phyloP scores from a whole-genome alignment of 1,284 basidiomycete species.

The Apiotrichum brassicae region DNA sequence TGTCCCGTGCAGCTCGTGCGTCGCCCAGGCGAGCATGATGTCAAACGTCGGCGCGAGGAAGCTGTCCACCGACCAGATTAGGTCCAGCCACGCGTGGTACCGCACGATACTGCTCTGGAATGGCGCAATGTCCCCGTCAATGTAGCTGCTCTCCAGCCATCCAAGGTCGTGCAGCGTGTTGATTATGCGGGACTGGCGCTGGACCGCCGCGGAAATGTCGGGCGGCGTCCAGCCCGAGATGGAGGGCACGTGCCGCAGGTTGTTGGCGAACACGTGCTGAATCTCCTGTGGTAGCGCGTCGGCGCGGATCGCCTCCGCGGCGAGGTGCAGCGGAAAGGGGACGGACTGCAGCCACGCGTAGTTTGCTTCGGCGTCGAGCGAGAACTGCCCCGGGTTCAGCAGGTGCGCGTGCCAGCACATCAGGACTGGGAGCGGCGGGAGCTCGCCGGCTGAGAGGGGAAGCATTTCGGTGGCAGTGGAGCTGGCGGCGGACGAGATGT shows the following conservation, averaged over 20 bases:
- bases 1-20: conserved; percentile 37
- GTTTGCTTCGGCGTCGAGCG: conserved; percentile 16
- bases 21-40: conserved; percentile 45
- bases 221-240: conserved; percentile 23
- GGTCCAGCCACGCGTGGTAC: conserved; percentile 40
- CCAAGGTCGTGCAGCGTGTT: conserved; percentile 24
- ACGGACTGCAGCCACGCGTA: conserved; percentile 17
- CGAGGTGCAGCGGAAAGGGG: conserved; percentile 17
- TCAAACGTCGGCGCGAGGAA: conserved; percentile 30
- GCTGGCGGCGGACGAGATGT: not conserved
- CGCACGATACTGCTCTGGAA: conserved; percentile 32
- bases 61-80: conserved; percentile 20
- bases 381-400: conserved; percentile 29
- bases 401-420: conserved; percentile 40
- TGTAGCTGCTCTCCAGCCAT: conserved; percentile 22
- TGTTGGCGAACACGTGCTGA: conserved; percentile 1
- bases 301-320: conserved; percentile 6
- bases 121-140: conserved; percentile 13
- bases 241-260: not conserved
- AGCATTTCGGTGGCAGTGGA: not conserved
- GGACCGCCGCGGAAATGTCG: conserved; percentile 28
- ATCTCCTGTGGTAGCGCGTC: conserved; percentile 6
- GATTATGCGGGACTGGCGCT: conserved; percentile 30
- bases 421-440: conserved; percentile 25
- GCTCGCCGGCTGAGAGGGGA: conserved; percentile 5